Evolutionary conservation across 2,329 filamentous ascomycete genomes (phyloP).

Genomic region (Corniculantispora saksenae): DNA sequence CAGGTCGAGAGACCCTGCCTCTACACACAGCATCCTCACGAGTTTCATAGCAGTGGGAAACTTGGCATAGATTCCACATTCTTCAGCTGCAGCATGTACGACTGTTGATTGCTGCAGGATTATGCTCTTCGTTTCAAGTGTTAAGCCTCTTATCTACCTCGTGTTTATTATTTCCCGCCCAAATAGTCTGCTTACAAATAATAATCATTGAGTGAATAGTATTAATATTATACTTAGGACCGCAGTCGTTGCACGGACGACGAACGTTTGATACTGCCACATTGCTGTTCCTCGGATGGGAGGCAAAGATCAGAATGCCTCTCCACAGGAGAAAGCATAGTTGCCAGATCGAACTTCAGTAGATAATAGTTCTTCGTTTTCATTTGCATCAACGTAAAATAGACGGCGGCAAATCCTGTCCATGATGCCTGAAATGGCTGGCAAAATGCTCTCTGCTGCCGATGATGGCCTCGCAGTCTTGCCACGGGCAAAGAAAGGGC

Average conservation of each 20-base stretch:
- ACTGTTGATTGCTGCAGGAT: neutral
- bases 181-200: too few relatives aligned
- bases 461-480: slow-evolving; percentile 1
- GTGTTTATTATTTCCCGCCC: too few relatives aligned
- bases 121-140: neutral
- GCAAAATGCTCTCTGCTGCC: slow-evolving; percentile 7
- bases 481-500: neutral
- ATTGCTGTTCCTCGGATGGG: too few relatives aligned
- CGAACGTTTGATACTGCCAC: too few relatives aligned
- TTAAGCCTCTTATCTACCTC: neutral
- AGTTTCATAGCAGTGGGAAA: neutral
- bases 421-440: neutral
- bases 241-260: too few relatives aligned
- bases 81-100: neutral
- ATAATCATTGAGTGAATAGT: too few relatives aligned
- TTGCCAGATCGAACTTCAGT: too few relatives aligned
- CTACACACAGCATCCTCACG: neutral
- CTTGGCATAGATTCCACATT: neutral
- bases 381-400: neutral
- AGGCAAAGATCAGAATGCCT: too few relatives aligned
- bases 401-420: neutral
- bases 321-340: too few relatives aligned
- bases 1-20: neutral
- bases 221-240: too few relatives aligned
- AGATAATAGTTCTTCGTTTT: too few relatives aligned